Conservation (phyloP, 1,284 basidiomycete species). For the Phellopilus nigrolimitatus region DNA sequence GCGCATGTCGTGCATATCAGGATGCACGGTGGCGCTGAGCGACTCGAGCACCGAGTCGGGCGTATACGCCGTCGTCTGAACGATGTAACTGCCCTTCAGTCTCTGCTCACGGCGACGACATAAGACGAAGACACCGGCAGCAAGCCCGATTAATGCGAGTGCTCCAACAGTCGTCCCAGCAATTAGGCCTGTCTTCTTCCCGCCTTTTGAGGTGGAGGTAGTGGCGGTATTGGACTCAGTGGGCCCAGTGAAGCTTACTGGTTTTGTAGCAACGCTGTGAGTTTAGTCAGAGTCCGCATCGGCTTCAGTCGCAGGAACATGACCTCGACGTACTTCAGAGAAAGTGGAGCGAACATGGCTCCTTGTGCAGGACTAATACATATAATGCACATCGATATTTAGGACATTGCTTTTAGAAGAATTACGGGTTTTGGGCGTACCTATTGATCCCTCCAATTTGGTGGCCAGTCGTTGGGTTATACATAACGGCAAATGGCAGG, state of each 20-base stretch:
- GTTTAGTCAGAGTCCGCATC: too few species aligned
- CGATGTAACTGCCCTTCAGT: not conserved
- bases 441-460: conserved; percentile 23
- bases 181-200: not conserved
- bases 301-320: not conserved
- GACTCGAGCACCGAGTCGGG: conserved; percentile 7
- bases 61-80: not conserved
- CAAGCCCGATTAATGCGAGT: not conserved
- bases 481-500: not conserved
- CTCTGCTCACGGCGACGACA: not conserved
- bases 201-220: not conserved
- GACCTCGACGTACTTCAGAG: conserved; percentile 29
- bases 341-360: conserved; percentile 31
- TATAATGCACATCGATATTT: too few species aligned
- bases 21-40: not conserved
- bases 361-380: conserved; percentile 31
- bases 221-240: too few species aligned
- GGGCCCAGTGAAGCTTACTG: too few species aligned
- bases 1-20: not conserved
- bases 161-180: conserved; percentile 3
- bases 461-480: conserved; percentile 4
- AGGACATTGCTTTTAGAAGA: not conserved
- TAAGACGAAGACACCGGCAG: not conserved
- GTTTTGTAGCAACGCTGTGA: too few species aligned
- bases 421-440: conserved; percentile 13